Conservation (phyloP, 768 basidiomycete genomes). For the Collybia mongolica region DNA sequence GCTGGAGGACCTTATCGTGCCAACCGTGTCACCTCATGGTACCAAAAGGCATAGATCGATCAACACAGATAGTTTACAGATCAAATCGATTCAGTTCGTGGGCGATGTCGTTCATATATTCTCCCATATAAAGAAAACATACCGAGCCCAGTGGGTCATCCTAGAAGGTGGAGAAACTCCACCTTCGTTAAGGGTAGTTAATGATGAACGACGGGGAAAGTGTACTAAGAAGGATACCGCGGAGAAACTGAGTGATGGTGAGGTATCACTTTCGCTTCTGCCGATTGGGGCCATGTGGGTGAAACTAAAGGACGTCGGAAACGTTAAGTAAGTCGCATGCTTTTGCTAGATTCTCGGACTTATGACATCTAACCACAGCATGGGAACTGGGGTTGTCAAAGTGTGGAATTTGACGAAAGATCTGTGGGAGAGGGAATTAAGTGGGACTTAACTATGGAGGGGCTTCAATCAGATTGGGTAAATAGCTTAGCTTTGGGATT, state of each 20-base stretch:
- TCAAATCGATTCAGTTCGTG: conserved; percentile 47
- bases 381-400: conserved; percentile 74
- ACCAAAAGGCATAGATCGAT: conserved; percentile 4
- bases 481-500: too few relatives aligned
- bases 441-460: conserved; percentile 1
- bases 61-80: conserved; percentile 17
- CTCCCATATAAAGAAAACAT: conserved; percentile 89
- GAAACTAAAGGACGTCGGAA: conserved; percentile 48
- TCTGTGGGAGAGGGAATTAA: conserved; percentile 39
- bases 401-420: conserved; percentile 61
- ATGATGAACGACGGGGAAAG: conserved; percentile 9
- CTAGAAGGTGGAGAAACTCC: conserved; percentile 52
- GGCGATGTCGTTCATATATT: conserved; percentile 81
- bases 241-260: conserved; percentile 1
- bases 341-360: conserved; percentile 11
- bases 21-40: conserved; percentile 20
- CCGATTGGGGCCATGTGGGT: conserved; percentile 46
- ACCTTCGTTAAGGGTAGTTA: conserved; percentile 29
- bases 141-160: conserved; percentile 70
- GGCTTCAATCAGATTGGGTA: too few relatives aligned
- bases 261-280: not conserved
- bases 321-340: conserved; percentile 55
- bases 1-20: conserved; percentile 40
- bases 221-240: conserved; percentile 14
- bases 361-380: conserved; percentile 36